Evolutionary conservation across 352 stramenopile genomes (phyloP).

Genomic region (Globisporangium splendens): DNA sequence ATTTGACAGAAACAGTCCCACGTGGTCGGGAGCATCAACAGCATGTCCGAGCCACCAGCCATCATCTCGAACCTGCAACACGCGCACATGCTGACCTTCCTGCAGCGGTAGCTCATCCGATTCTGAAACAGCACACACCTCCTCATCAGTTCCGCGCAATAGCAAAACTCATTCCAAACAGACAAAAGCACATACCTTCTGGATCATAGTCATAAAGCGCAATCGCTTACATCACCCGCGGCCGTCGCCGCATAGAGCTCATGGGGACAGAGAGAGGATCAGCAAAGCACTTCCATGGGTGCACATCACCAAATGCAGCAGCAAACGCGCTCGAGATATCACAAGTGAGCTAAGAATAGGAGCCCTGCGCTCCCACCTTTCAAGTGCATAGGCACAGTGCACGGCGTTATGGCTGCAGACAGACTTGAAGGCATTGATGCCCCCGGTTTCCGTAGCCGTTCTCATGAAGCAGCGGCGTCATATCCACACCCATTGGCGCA

Average conservation of each 20-base stretch:
- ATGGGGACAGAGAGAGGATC: background rate
- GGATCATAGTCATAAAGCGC: constrained; percentile 66
- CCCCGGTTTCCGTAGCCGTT: too few species aligned
- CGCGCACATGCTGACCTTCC: constrained; percentile 40
- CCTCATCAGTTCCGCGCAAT: background rate
- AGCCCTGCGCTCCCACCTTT: too few species aligned
- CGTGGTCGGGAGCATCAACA: constrained; percentile 19
- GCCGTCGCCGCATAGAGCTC: constrained; percentile 3
- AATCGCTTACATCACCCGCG: constrained; percentile 34
- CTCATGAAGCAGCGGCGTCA: too few species aligned
- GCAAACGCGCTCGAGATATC: too few species aligned
- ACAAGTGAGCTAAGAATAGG: constrained; percentile 5
- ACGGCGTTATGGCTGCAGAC: too few species aligned
- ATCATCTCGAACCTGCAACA: constrained; percentile 52
- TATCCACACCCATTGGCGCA: too few species aligned
- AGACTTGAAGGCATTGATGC: too few species aligned
- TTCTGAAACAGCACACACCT: constrained; percentile 18
- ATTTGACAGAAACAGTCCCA: constrained; percentile 65
- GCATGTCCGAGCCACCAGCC: constrained; percentile 58
- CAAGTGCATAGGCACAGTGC: too few species aligned
- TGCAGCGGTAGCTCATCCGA: constrained; percentile 50
- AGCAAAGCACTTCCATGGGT: too few species aligned
- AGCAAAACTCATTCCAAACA: background rate
- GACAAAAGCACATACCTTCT: constrained; percentile 18
- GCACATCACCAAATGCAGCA: too few species aligned